Base-by-base conservation (phyloP, 2,329 filamentous ascomycete genomes). In the Metarhizium rileyi region DNA sequence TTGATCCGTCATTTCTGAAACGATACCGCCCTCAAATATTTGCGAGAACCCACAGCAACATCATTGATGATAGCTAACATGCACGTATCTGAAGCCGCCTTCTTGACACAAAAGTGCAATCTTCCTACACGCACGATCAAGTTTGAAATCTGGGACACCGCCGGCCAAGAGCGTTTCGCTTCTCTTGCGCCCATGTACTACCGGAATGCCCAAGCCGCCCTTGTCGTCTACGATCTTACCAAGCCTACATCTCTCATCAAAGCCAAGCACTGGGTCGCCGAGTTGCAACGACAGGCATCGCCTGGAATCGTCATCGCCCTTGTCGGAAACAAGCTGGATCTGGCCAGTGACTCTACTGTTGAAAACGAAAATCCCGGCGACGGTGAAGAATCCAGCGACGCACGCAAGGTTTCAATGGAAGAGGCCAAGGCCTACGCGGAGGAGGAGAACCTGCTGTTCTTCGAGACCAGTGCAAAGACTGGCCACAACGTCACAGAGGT, bases 121-220 rank as follows among this genome's bases (percentile, higher is more conserved):
- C 86, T 97, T 40, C 91, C 91, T 30, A 90, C 84, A 61, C 82
- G 91, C 66, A 96, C 89, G 57, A 91, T 91, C 74, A 88, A 88
- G 69, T 91, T 91, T 64, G 87, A 91, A 68, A 97, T 98, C 63
- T 98, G 91, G 91, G 91, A 98, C 74, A 97, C 91, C 16, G 91
- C 93, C 41, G 91, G 91, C 64, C 91, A 98, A 71, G 91, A 98
- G 75, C 88, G 91, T 56, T 98, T 97, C 66, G 91, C 91, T 60
- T 94, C 87, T 47, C 81, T 97, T 53, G 93, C 93, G 47, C 93
- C 91, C 61, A 97, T 97, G 93, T 98, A 98, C 79, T 97, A 97
- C 76, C 90, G 91, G 70, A 97, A 98, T 67, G 93, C 93, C 47
- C 91, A 97, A 73, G 90, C 90, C 56, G 93, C 93, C 14, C 86